These are phyloP conservation scores for Paramecium tetraurelia DNA, from an alignment of 73 alveolate species.

Conservation along the genomic window DNA sequence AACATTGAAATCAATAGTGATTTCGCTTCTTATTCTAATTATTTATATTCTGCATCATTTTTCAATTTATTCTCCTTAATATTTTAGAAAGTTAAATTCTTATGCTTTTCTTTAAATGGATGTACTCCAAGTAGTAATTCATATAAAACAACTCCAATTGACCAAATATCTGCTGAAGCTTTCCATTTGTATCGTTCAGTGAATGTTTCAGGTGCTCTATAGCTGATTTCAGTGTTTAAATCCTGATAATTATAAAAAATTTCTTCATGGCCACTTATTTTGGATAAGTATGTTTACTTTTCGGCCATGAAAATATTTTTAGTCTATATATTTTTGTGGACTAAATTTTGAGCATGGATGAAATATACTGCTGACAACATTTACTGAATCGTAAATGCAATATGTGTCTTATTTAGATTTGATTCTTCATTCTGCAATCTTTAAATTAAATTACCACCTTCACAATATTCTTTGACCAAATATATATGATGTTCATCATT, in stretches of 20 bases:
- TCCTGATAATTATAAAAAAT: background rate
- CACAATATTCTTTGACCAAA: background rate
- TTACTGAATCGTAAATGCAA: background rate
- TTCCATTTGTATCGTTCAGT: background rate
- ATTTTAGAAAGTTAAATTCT: background rate
- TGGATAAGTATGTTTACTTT: background rate
- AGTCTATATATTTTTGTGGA: background rate
- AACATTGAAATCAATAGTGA: background rate
- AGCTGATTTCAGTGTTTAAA: background rate
- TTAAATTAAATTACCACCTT: background rate
- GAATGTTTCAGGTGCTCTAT: conserved; percentile 1
- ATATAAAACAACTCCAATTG: conserved; percentile 54
- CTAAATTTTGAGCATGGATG: background rate
- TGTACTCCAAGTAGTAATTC: conserved; percentile 55
- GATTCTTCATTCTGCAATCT: background rate
- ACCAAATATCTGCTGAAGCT: conserved; percentile 55
- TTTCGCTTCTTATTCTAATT: background rate
- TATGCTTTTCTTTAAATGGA: conserved; percentile 31
- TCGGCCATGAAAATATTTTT: background rate
- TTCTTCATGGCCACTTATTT: background rate
- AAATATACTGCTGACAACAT: background rate
- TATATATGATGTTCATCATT: background rate
- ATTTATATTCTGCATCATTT: background rate
- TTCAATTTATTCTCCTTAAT: background rate
- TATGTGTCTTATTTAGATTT: background rate